Conservation (phyloP, 192 early-diverging fungal species). For the Funneliformis mosseae region DNA sequence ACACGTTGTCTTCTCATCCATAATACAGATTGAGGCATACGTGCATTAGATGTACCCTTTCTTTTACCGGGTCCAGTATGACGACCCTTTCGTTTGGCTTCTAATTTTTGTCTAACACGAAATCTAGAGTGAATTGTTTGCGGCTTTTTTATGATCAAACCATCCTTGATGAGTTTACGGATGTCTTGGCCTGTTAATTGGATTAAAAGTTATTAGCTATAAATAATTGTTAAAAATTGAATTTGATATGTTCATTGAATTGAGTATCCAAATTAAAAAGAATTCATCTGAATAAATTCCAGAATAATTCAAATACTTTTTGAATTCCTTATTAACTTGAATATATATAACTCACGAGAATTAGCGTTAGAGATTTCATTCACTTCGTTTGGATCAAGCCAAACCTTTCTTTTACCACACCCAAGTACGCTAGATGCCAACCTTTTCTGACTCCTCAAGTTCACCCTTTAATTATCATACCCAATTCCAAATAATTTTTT, state of each 20-base stretch:
- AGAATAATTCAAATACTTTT: too few relatives aligned
- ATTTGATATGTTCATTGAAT: too few relatives aligned
- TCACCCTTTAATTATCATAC: conserved; percentile 54
- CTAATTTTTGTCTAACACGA: conserved; percentile 88
- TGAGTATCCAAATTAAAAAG: too few relatives aligned
- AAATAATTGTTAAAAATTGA: not conserved
- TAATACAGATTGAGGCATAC: conserved; percentile 93
- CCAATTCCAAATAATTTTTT: not conserved
- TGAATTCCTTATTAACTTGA: too few relatives aligned
- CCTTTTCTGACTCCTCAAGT: conserved; percentile 89
- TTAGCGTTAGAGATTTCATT: conserved; percentile 95
- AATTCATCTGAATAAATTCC: too few relatives aligned
- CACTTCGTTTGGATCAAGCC: conserved; percentile 97
- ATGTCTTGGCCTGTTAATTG: conserved; percentile 79
- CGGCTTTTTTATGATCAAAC: conserved; percentile 95
- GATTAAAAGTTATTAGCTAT: conserved; percentile 1
- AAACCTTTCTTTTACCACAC: conserved; percentile 98
- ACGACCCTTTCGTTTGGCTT: conserved; percentile 95
- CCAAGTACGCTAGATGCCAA: conserved; percentile 95
- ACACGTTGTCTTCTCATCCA: conserved; percentile 99
- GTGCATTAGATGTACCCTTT: conserved; percentile 95
- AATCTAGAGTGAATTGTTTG: conserved; percentile 85
- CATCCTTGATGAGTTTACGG: conserved; percentile 97
- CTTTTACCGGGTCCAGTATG: conserved; percentile 94
- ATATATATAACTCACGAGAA: conserved; percentile 76